Evolutionary conservation across 805 yeast species (phyloP).

Genomic region (Metschnikowia henanensis): DNA sequence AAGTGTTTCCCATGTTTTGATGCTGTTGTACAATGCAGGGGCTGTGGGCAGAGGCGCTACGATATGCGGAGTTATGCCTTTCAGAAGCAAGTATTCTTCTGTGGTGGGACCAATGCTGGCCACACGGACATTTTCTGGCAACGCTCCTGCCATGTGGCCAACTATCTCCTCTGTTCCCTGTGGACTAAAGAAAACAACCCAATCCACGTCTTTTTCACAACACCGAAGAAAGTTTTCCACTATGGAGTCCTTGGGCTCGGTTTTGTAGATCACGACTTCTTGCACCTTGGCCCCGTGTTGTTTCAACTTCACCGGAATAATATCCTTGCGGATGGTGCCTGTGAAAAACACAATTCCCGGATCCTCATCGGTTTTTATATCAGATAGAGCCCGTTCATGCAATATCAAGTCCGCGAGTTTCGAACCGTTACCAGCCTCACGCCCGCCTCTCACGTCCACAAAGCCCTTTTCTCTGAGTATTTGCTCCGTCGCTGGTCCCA

Average conservation of each 20-base stretch:
- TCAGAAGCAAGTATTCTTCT: conserved; percentile 51
- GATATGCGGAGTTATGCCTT: conserved; percentile 57
- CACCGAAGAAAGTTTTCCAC: conserved; percentile 33
- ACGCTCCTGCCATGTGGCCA: conserved; percentile 27
- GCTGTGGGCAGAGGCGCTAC: conserved; percentile 79
- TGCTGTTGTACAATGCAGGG: conserved; percentile 46
- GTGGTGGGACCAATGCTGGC: conserved; percentile 97
- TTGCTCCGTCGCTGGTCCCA: conserved; percentile 84
- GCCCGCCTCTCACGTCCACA: conserved; percentile 66
- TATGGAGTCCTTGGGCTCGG: conserved; percentile 52
- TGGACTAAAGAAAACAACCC: conserved; percentile 91
- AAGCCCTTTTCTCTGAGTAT: conserved; percentile 66
- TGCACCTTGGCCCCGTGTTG: conserved; percentile 43
- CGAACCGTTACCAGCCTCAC: conserved; percentile 77
- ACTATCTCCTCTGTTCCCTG: conserved; percentile 77
- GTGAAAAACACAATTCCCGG: conserved; percentile 66
- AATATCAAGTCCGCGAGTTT: conserved; percentile 64
- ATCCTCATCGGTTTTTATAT: conserved; percentile 17
- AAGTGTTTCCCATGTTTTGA: conserved; percentile 12
- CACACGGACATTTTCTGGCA: conserved; percentile 36
- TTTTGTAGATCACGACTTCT: conserved; percentile 71
- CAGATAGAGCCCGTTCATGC: conserved; percentile 22
- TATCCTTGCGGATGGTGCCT: conserved; percentile 82
- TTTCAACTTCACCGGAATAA: conserved; percentile 63
- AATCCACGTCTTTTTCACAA: conserved; percentile 25